phyloP scores from a whole-genome alignment of 352 stramenopile species.

The Pythium chondricola region DNA sequence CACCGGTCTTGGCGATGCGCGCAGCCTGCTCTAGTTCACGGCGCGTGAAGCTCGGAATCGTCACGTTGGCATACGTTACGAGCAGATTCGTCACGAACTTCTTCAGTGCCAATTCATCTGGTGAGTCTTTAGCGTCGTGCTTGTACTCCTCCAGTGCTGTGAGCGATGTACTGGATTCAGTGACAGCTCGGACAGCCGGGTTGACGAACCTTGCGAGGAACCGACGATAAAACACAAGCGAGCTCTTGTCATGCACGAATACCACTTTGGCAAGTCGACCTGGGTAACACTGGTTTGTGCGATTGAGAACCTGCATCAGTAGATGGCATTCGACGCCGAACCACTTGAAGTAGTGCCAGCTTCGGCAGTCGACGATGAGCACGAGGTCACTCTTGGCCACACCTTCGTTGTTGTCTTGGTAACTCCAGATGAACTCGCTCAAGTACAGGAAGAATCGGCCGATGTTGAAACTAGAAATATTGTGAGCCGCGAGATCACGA shows the following conservation, averaged over 20 bases:
- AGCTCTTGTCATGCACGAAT: constrained; percentile 12
- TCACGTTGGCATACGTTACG: constrained; percentile 21
- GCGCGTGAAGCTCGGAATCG: constrained; percentile 27
- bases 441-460: constrained; percentile 34
- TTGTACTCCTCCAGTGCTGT: background rate
- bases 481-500: constrained; percentile 15
- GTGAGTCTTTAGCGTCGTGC: background rate
- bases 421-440: constrained; percentile 46
- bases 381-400: constrained; percentile 24
- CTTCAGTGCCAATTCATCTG: constrained; percentile 21
- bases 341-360: constrained; percentile 22
- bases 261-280: constrained; percentile 18
- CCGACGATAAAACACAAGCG: constrained; percentile 12
- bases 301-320: constrained; percentile 20
- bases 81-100: constrained; percentile 26
- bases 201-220: constrained; percentile 3
- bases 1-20: constrained; percentile 22
- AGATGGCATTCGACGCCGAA: constrained; percentile 22
- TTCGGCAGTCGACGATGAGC: constrained; percentile 24
- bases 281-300: constrained; percentile 22
- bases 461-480: constrained; percentile 26
- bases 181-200: constrained; percentile 2
- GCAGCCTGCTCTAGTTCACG: constrained; percentile 29
- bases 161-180: background rate
- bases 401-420: constrained; percentile 25